A percentile compares a stretch with the other conserved stretches of the same genome.
Conservation (phyloP, 2,329 filamentous ascomycete genomes). For the Pseudogymnoascus sp. region DNA sequence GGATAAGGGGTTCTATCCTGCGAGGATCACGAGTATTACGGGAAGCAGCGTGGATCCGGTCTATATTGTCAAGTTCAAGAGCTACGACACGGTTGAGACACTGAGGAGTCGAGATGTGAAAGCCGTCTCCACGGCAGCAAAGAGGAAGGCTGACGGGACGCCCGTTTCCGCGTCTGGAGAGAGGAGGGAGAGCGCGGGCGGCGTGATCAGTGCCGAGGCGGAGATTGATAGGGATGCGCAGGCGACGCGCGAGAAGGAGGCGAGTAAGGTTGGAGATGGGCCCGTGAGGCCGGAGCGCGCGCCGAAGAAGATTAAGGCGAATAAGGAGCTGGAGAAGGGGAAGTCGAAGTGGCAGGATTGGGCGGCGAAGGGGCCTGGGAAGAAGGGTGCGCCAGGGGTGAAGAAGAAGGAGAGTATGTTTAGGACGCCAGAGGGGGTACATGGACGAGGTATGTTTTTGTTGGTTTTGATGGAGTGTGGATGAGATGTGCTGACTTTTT, state of each 20-base stretch:
- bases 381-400: conserved; percentile 38
- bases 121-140: conserved; percentile 63
- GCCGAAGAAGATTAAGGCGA: conserved; percentile 83
- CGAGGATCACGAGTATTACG: conserved; percentile 87
- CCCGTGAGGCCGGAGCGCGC: conserved; percentile 57
- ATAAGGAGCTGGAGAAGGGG: conserved; percentile 80
- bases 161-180: conserved; percentile 36
- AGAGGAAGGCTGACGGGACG: conserved; percentile 79
- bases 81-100: conserved; percentile 78
- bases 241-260: conserved; percentile 54
- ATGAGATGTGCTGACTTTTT: not conserved
- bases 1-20: conserved; percentile 85
- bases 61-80: conserved; percentile 93
- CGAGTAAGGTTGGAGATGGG: conserved; percentile 55
- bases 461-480: conserved; percentile 11
- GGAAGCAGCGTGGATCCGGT: conserved; percentile 86
- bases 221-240: conserved; percentile 60
- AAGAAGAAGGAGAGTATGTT: conserved; percentile 94
- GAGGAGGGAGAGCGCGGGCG: conserved; percentile 22
- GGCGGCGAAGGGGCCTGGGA: conserved; percentile 66
- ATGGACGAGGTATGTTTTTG: conserved; percentile 69
- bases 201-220: conserved; percentile 31
- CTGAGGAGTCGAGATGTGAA: conserved; percentile 76
- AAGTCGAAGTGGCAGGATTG: conserved; percentile 97
- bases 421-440: conserved; percentile 77